Evolutionary conservation across 257 asterid species (phyloP).

Genomic region (Fraxinus quadrangulata): DNA sequence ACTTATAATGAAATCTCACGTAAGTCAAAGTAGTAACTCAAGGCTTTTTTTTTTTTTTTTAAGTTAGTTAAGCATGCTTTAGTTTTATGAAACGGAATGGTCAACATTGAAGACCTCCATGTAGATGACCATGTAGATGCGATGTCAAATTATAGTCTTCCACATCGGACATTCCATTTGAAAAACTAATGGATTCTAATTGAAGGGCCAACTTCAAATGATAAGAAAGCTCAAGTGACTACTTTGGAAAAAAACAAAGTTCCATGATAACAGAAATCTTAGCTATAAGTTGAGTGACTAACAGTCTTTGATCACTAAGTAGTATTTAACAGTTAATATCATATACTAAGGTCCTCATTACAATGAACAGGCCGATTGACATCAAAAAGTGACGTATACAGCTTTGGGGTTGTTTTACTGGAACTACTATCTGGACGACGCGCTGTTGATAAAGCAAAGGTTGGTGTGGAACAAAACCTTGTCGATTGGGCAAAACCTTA

Average conservation of each 20-base stretch:
- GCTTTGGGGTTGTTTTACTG: conserved; percentile 79
- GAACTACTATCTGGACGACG: conserved; percentile 71
- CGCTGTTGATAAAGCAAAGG: conserved; percentile 63
- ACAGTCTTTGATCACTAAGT: background rate
- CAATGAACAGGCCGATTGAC: conserved; percentile 63
- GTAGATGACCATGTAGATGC: background rate
- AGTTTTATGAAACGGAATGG: background rate
- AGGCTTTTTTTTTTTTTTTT: background rate
- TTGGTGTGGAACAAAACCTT: conserved; percentile 64
- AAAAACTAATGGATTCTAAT: background rate
- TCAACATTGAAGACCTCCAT: background rate
- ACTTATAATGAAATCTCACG: background rate
- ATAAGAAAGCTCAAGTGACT: background rate
- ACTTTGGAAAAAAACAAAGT: background rate
- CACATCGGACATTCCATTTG: background rate
- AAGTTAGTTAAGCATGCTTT: background rate
- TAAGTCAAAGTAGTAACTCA: background rate
- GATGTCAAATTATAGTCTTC: background rate
- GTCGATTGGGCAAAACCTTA: conserved; percentile 86
- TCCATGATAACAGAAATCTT: background rate
- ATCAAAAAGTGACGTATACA: conserved; percentile 73
- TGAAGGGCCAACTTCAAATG: background rate
- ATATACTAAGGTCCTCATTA: background rate
- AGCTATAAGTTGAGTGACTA: background rate
- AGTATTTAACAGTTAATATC: background rate